Percentiles rank a stretch among this genome's conserved stretches.
phyloP scores from a whole-genome alignment of 2,329 filamentous ascomycete species.

The Alternaria postmessia region DNA sequence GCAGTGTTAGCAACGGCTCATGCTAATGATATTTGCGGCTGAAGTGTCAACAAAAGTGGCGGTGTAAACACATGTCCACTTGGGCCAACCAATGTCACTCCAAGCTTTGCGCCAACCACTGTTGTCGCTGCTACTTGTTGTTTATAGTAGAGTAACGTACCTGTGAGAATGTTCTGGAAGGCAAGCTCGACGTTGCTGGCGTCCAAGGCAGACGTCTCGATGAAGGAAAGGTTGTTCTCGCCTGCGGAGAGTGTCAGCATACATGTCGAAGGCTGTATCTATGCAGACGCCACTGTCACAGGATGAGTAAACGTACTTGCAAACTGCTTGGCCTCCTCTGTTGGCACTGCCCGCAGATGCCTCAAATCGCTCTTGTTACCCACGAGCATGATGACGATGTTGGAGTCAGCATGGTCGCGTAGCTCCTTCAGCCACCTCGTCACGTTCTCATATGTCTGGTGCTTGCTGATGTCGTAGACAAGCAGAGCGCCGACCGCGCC shows the following conservation, averaged over 20 bases:
- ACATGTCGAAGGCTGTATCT: background rate
- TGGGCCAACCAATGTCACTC: background rate
- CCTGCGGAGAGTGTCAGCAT: slow-evolving; percentile 60
- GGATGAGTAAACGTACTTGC: slow-evolving; percentile 72
- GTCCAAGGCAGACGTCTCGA: slow-evolving; percentile 98
- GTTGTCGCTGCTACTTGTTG: background rate
- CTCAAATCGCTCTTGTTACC: slow-evolving; percentile 99
- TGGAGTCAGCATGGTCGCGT: slow-evolving; percentile 95
- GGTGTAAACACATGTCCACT: slow-evolving; percentile 15
- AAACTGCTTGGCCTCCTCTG: slow-evolving; percentile 97
- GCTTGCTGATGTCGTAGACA: slow-evolving; percentile 99
- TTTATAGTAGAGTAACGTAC: slow-evolving; percentile 62
- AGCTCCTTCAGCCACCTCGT: slow-evolving; percentile 99
- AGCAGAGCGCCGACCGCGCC: slow-evolving; percentile 96
- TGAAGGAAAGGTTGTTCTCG: slow-evolving; percentile 98
- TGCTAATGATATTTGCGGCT: background rate
- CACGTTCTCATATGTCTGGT: slow-evolving; percentile 99
- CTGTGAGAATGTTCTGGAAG: slow-evolving; percentile 99
- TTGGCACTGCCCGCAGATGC: slow-evolving; percentile 94
- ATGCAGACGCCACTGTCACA: background rate
- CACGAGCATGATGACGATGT: slow-evolving; percentile 99
- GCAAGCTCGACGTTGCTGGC: slow-evolving; percentile 99
- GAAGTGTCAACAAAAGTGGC: slow-evolving; percentile 16
- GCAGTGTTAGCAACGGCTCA: slow-evolving; percentile 9
- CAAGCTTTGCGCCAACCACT: background rate